These are phyloP conservation scores for Agapanthus africanus DNA, from an alignment of 106 monocot genomes.

Conservation along the genomic window DNA sequence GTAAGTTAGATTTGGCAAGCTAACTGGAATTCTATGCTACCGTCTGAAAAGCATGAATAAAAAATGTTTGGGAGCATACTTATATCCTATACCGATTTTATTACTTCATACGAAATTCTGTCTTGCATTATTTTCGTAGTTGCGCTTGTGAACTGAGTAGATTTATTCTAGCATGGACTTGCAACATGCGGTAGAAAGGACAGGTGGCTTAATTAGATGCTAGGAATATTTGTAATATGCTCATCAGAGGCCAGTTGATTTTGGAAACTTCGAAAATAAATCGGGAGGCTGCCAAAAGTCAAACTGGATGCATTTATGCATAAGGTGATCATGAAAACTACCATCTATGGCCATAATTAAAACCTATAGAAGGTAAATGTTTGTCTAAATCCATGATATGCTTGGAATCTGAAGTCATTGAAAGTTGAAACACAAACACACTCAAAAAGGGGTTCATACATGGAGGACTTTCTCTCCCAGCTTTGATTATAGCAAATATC, in stretches of 20 bases:
- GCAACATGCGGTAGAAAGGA: too few species aligned
- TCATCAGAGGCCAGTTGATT: not conserved
- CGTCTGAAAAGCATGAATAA: not conserved
- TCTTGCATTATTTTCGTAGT: not conserved
- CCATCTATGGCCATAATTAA: not conserved
- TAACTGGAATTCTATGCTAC: too few species aligned
- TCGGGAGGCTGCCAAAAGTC: not conserved
- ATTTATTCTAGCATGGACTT: not conserved
- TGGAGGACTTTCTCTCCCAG: not conserved
- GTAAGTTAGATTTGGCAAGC: too few species aligned
- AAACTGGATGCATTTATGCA: not conserved
- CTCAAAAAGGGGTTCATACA: not conserved
- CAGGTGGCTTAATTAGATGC: not conserved
- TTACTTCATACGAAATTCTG: not conserved
- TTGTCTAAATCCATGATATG: not conserved
- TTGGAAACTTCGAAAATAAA: not conserved
- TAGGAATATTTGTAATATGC: not conserved
- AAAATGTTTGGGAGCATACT: not conserved
- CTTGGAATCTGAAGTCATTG: too few species aligned
- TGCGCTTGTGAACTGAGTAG: not conserved
- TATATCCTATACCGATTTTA: not conserved
- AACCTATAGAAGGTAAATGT: not conserved
- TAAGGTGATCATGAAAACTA: not conserved
- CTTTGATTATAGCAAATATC: not conserved
- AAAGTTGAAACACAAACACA: not conserved